Evolutionary conservation across 2,329 filamentous ascomycete species (phyloP).

Genomic region (Phialophora chinensis): DNA sequence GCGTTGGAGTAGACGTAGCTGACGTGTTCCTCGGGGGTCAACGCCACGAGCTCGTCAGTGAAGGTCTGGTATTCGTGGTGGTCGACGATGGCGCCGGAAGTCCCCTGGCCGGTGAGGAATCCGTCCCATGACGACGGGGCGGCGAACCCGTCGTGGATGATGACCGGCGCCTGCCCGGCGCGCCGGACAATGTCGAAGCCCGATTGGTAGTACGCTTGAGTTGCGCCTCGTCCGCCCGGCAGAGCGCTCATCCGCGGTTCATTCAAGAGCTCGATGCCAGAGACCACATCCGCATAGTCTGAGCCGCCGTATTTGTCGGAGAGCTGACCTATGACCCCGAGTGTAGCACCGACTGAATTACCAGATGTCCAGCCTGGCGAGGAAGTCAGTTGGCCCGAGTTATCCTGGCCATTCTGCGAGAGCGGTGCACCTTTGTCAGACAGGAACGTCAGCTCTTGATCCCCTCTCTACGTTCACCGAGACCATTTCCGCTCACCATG

Average conservation of each 20-base stretch:
- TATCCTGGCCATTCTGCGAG: conserved; percentile 72
- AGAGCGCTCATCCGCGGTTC: conserved; percentile 46
- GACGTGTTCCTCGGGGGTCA: conserved; percentile 60
- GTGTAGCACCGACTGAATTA: conserved; percentile 46
- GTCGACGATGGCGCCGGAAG: conserved; percentile 64
- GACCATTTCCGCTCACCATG: conserved; percentile 54
- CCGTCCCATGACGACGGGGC: conserved; percentile 64
- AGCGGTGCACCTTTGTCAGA: conserved; percentile 54
- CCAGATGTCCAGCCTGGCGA: conserved; percentile 46
- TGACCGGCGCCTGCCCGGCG: conserved; percentile 44
- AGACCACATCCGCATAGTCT: conserved; percentile 63
- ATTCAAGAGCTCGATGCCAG: conserved; percentile 55
- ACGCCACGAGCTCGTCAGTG: conserved; percentile 56
- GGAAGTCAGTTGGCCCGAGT: conserved; percentile 59
- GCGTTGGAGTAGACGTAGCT: conserved; percentile 62
- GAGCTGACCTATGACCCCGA: conserved; percentile 64
- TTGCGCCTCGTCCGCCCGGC: conserved; percentile 48
- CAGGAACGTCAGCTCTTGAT: conserved; percentile 9
- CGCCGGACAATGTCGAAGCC: conserved; percentile 32
- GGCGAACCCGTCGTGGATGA: conserved; percentile 59
- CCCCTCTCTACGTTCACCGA: conserved; percentile 9
- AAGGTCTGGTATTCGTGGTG: conserved; percentile 74
- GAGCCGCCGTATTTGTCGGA: conserved; percentile 62
- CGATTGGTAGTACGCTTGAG: conserved; percentile 60
- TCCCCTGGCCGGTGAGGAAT: conserved; percentile 58